Conservation (phyloP, 1,284 basidiomycete genomes). For the Cerioporus squamosus region DNA sequence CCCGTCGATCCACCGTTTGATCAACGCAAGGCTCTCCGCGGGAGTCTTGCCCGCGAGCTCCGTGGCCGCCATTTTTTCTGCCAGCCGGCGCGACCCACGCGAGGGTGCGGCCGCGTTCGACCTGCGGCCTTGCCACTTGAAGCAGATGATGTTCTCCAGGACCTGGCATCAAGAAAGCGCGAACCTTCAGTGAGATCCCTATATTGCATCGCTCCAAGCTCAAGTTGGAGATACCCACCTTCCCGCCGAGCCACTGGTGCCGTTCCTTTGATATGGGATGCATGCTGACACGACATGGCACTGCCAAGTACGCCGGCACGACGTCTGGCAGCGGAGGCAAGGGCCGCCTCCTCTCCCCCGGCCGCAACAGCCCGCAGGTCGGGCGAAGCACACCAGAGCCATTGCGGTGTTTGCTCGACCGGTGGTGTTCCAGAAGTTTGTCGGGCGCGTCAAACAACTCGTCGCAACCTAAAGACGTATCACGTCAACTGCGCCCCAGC, state of each 20-base stretch:
- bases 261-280: constrained; percentile 49
- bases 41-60: not conserved
- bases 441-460: constrained; percentile 40
- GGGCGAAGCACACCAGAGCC: constrained; percentile 33
- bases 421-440: constrained; percentile 42
- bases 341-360: constrained; percentile 32
- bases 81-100: constrained; percentile 31
- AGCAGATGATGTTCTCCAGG: constrained; percentile 37
- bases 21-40: constrained; percentile 7
- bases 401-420: constrained; percentile 19
- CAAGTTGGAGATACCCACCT: constrained; percentile 40
- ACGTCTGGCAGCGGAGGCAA: constrained; percentile 31
- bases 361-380: constrained; percentile 39
- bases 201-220: too few relatives aligned
- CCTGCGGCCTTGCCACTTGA: constrained; percentile 28
- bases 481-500: not conserved
- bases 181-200: not conserved
- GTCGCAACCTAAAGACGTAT: constrained; percentile 44
- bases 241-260: constrained; percentile 54
- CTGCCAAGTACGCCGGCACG: constrained; percentile 55
- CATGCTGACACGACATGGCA: constrained; percentile 44
- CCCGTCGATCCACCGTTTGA: constrained; percentile 22
- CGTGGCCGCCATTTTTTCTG: constrained; percentile 25
- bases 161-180: constrained; percentile 28
- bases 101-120: constrained; percentile 28